Base-by-base conservation (phyloP, 2,329 filamentous ascomycete species). In the Sporothrix euskadiensis region DNA sequence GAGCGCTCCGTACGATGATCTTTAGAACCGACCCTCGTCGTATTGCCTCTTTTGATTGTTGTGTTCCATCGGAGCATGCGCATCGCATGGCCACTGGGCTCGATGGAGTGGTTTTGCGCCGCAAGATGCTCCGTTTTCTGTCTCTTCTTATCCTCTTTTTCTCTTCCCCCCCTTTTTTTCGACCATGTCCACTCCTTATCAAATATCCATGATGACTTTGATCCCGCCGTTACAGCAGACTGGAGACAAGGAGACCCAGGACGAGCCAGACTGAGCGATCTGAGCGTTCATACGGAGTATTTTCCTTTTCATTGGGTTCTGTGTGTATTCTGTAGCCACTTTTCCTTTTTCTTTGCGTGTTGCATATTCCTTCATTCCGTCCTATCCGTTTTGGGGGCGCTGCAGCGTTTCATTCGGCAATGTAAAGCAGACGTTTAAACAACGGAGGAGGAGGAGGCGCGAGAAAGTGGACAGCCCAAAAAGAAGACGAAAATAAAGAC, bases 391-490 rank as follows among this genome's bases (percentile, higher is more conserved):
- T 71, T 71, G 56, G 69, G 52, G 39, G 16, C 19, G 69, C 22
- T 71, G 69, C 69, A 71, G 69, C 69, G 69, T 71, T 71, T 44
- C 69, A 71, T 71, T 71, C 69, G 69, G 69, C 69, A 71, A 59
- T 61, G 69, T 52, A 30, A 44, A 16, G 32, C 49, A 54, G 47
- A 54, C 47, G 66, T 56, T 39, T 26, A 22, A 26, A 26, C 52
- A 9, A 56, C 14, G 26, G 52, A 35, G 35, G 35, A 35, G 35
- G 35, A 35, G 35, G 35, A 35, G 35, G 35, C 1, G 16, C 16
- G 16, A 9, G 47, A 26, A 0, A 39, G 14, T 26, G n/a, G 44
- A 19, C 44, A 19, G 44, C 14, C 9, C 16, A 49, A 49, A 70
- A 30, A 12, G 41, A 44, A 54, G 19, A 54, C 19, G 44, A 22